Evolutionary conservation across 805 yeast species (phyloP).

Genomic region (Komagataella pastoris): DNA sequence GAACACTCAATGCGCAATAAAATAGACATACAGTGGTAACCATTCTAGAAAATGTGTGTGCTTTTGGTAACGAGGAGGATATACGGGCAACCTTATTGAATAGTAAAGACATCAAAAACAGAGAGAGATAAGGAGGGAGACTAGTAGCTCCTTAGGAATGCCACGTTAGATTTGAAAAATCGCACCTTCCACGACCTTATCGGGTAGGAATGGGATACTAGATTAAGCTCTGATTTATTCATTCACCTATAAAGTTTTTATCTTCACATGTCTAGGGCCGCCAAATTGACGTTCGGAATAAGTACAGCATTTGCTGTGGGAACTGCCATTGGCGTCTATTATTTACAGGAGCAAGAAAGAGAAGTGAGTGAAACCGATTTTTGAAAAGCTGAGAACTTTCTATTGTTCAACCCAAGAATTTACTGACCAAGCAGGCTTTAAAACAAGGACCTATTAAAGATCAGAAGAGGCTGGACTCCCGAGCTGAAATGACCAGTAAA

Average conservation of each 20-base stretch:
- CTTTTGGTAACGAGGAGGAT: background rate
- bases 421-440: conserved; percentile 27
- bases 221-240: background rate
- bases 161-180: background rate
- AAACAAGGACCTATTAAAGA: conserved; percentile 82
- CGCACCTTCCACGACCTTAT: background rate
- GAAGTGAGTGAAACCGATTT: conserved; percentile 23
- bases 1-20: background rate
- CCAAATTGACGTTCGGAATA: conserved; percentile 59
- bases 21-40: background rate
- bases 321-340: conserved; percentile 57
- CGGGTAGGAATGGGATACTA: background rate
- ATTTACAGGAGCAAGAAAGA: conserved; percentile 56
- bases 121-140: background rate
- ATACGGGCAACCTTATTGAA: background rate
- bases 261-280: conserved; percentile 60
- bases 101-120: background rate
- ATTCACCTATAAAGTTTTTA: background rate
- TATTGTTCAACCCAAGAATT: background rate
- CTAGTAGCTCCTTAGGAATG: background rate
- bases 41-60: background rate
- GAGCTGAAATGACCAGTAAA: conserved; percentile 22
- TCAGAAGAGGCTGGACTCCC: conserved; percentile 40
- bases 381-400: background rate
- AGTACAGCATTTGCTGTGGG: conserved; percentile 41